These are phyloP conservation scores for Anastatica hierochuntica DNA, from an alignment of 345 rosid species.

Conservation along the genomic window DNA sequence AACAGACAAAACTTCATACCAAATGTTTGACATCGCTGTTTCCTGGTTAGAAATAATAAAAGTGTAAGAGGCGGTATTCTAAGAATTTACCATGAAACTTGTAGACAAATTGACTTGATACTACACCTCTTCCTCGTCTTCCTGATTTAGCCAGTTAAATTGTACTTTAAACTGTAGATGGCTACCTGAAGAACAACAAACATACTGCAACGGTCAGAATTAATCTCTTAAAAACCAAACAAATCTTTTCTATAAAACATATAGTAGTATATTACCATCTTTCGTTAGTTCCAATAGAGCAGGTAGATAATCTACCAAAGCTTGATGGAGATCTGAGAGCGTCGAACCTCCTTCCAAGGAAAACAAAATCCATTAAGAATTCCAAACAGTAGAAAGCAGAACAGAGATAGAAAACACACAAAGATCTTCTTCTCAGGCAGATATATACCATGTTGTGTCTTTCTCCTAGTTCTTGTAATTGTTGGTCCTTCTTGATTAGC, in stretches of 20 bases:
- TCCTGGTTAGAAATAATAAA: constrained; percentile 48
- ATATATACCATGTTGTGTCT: constrained; percentile 86
- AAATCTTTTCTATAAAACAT: background rate
- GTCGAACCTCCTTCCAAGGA: constrained; percentile 73
- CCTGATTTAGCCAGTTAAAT: constrained; percentile 91
- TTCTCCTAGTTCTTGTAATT: constrained; percentile 81
- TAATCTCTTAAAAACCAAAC: constrained; percentile 10
- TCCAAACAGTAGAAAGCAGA: background rate
- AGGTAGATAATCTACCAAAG: constrained; percentile 95
- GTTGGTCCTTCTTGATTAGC: constrained; percentile 98
- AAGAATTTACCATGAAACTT: background rate
- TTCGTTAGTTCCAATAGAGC: constrained; percentile 77
- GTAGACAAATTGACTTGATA: background rate
- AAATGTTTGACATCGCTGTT: constrained; percentile 72
- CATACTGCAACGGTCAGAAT: constrained; percentile 1
- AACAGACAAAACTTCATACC: constrained; percentile 96
- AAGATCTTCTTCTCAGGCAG: background rate
- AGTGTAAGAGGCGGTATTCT: background rate
- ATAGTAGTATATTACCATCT: constrained; percentile 48
- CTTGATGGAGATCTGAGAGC: constrained; percentile 88
- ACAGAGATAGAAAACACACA: background rate
- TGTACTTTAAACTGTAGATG: constrained; percentile 68
- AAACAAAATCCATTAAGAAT: constrained; percentile 16
- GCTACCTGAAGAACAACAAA: constrained; percentile 40
- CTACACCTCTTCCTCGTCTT: constrained; percentile 85